These are phyloP conservation scores for Beauveria sp. DNA, from an alignment of 2,329 filamentous ascomycete species.

Conservation along the genomic window DNA sequence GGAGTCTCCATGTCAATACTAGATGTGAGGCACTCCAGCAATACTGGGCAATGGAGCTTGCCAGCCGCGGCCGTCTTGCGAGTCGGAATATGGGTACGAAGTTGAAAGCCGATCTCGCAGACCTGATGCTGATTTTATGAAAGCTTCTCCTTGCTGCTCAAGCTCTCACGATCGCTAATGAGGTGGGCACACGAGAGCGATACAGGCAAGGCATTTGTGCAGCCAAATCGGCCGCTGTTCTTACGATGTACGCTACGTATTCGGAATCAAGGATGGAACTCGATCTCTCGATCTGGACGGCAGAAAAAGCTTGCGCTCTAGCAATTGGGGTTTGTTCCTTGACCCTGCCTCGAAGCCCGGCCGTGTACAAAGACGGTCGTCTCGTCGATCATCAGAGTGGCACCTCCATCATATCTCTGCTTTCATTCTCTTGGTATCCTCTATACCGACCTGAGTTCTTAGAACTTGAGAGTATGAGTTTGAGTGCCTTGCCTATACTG, in stretches of 20 bases:
- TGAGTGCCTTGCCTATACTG: not conserved
- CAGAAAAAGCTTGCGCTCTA: conserved; percentile 19
- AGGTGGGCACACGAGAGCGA: not conserved
- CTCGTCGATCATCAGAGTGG: conserved; percentile 53
- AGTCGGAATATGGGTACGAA: not conserved
- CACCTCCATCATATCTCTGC: conserved; percentile 45
- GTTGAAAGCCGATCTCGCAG: not conserved
- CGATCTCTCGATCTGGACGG: not conserved
- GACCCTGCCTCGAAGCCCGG: conserved; percentile 52
- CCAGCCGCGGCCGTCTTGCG: not conserved
- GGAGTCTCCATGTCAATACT: not conserved
- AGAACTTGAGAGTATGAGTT: conserved; percentile 25
- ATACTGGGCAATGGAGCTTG: not conserved
- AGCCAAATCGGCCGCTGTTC: not conserved
- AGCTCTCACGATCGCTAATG: not conserved
- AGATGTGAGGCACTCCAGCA: not conserved
- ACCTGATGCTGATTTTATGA: not conserved
- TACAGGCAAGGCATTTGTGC: not conserved
- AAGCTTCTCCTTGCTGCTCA: not conserved
- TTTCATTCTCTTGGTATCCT: conserved; percentile 53
- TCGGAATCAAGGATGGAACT: no score
- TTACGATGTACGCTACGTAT: not conserved
- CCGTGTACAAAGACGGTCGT: conserved; percentile 47
- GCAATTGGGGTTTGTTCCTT: conserved; percentile 35
- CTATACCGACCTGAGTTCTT: conserved; percentile 41